Evolutionary conservation across 2,329 filamentous ascomycete genomes (phyloP), one percentile per base, ranked within the genome.

Genomic region (Tolypocladium ophioglossoides): DNA sequence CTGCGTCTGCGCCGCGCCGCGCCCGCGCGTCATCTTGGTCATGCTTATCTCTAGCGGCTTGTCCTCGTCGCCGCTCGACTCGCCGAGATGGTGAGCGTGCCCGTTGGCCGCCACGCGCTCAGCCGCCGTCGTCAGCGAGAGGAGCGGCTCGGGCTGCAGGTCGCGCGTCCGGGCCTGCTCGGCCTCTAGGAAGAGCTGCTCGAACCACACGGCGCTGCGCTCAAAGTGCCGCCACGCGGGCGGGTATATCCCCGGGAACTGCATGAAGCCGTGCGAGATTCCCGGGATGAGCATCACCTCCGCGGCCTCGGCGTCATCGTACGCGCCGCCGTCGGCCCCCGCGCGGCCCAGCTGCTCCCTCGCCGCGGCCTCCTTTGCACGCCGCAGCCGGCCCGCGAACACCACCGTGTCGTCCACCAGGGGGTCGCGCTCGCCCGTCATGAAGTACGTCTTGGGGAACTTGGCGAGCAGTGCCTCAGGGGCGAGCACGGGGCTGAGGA

Each of bases 391-490:
- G 0, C 92, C 94, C 0, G 94, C 91, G 64, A 99, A 96, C 57
- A 99, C 91, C 50, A 96, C 90, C 0, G 94, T 99, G 68, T 99
- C 94, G 65, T 99, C 94, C 0, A 97, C 94, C 0, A 99, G 74
- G 0, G 94, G 94, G 66, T 99, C 94, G 34, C 92, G 86, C 72
- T 99, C 94, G 51, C 94, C 94, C 0, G 94, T 97, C 52, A 97
- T 75, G 63, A 99, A 91, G 68, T 92, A 96, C 0, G 88, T 94
- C 67, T 95, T 96, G 1, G 94, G 94, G 61, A 99, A 97, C n/a
- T 81, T 79, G 16, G 86, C 83, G 0, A 99, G 79, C 0, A 97
- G 76, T 0, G 82, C 77, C 60, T 96, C 92, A 0, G 94, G 94
- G 0, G 94, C 91, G 0, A 96, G 80, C 1, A 96, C 84, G 0